Conservation (phyloP, 2,329 filamentous ascomycete genomes). For the Botryosphaeria dothidea region DNA sequence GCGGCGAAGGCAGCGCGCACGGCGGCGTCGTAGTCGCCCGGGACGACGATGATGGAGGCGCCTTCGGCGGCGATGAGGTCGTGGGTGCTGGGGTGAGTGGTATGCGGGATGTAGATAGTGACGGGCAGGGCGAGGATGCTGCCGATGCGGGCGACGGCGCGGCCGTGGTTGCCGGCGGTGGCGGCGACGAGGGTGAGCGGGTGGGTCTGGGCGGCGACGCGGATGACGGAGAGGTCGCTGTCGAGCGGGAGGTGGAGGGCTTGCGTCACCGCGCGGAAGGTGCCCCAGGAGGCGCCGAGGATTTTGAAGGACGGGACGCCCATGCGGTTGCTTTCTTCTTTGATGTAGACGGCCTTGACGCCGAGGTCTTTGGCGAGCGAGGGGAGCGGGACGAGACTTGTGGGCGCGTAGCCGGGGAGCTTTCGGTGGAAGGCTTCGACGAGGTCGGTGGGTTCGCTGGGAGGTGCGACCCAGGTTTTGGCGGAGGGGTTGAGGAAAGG, state of each 20-base stretch:
- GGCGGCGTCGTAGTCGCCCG: slow-evolving; percentile 63
- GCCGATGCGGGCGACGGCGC: slow-evolving; percentile 68
- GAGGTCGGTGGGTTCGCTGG: not conserved
- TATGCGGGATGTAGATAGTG: slow-evolving; percentile 60
- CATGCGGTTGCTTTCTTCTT: slow-evolving; percentile 66
- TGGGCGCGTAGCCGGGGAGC: slow-evolving; percentile 55
- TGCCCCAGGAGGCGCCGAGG: slow-evolving; percentile 71
- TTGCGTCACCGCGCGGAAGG: slow-evolving; percentile 55
- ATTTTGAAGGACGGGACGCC: slow-evolving; percentile 74
- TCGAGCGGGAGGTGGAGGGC: slow-evolving; percentile 45
- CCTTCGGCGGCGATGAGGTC: slow-evolving; percentile 47
- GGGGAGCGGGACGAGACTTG: slow-evolving; percentile 53
- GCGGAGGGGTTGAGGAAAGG: not conserved
- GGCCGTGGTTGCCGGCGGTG: slow-evolving; percentile 72
- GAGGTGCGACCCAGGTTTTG: not conserved
- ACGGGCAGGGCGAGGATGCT: slow-evolving; percentile 53
- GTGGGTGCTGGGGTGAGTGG: slow-evolving; percentile 53
- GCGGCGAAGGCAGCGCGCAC: slow-evolving; percentile 22
- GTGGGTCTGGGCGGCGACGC: not conserved
- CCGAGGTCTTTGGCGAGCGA: slow-evolving; percentile 43
- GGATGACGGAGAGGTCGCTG: slow-evolving; percentile 21
- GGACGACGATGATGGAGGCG: slow-evolving; percentile 61
- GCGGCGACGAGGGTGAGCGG: slow-evolving; percentile 56
- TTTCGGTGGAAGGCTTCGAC: not conserved
- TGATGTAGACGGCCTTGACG: slow-evolving; percentile 55